Percentiles rank a stretch among this genome's conserved stretches.
Evolutionary conservation across 768 basidiomycete species (phyloP).

Genomic region (Phaeotremella skinneri): DNA sequence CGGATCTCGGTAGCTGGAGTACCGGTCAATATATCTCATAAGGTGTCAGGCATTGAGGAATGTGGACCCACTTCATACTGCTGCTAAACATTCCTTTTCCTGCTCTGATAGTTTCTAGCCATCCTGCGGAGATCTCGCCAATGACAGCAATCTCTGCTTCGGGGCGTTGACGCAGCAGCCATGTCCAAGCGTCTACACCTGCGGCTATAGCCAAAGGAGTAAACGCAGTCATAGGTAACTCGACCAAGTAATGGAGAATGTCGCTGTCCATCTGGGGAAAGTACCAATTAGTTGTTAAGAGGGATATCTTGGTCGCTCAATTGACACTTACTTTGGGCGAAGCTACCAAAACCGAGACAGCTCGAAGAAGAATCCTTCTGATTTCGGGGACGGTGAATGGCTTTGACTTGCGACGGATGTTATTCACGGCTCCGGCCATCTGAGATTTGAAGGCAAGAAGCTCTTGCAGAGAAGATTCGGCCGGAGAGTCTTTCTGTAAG

Average conservation of each 20-base stretch:
- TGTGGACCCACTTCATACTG: constrained; percentile 66
- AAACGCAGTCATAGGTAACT: constrained; percentile 82
- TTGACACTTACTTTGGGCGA: constrained; percentile 59
- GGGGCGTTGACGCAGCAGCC: constrained; percentile 85
- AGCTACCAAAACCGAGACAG: constrained; percentile 75
- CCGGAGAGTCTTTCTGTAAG: constrained; percentile 64
- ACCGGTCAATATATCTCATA: neutral
- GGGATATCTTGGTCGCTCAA: neutral
- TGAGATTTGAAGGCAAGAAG: constrained; percentile 66
- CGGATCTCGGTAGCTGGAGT: constrained; percentile 74
- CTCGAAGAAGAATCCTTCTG: constrained; percentile 79
- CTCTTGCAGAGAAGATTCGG: constrained; percentile 62
- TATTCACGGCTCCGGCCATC: constrained; percentile 64
- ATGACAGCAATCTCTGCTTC: constrained; percentile 78
- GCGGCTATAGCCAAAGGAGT: constrained; percentile 80
- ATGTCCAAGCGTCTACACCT: constrained; percentile 93
- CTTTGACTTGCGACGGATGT: constrained; percentile 69
- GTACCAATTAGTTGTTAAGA: neutral
- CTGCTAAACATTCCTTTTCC: constrained; percentile 80
- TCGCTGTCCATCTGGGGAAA: constrained; percentile 71
- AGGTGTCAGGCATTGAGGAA: neutral
- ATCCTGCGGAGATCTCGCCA: constrained; percentile 79
- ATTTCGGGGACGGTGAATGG: constrained; percentile 76
- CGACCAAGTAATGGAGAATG: constrained; percentile 79
- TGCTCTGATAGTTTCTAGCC: constrained; percentile 75